phyloP scores from a whole-genome alignment of 1,284 basidiomycete genomes.

The Sutorius eximius region DNA sequence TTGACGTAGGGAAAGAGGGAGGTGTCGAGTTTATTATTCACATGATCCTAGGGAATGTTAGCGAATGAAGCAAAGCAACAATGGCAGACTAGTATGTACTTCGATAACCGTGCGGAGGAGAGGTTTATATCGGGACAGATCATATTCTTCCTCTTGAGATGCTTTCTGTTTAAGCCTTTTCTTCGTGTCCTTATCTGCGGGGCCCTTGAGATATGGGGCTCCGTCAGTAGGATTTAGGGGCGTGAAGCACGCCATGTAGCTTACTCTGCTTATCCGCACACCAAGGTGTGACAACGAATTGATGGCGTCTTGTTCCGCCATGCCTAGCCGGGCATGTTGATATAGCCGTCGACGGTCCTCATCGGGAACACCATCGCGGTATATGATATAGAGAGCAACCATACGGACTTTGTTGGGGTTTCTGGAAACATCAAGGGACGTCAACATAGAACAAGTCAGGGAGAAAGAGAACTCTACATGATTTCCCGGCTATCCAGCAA shows the following conservation, averaged over 20 bases:
- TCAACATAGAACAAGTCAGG: background rate
- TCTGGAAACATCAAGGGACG: conserved; percentile 41
- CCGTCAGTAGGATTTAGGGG: background rate
- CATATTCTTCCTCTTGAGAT: conserved; percentile 84
- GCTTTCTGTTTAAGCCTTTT: conserved; percentile 80
- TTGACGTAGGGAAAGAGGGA: conserved; percentile 88
- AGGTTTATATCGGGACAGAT: conserved; percentile 93
- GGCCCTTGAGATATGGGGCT: conserved; percentile 49
- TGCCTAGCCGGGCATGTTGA: conserved; percentile 90
- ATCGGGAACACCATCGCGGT: conserved; percentile 95
- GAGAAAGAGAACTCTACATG: conserved; percentile 49
- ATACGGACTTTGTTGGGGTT: conserved; percentile 94
- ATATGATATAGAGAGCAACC: conserved; percentile 94
- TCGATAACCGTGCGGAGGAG: conserved; percentile 83
- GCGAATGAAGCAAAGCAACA: background rate
- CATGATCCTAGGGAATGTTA: conserved; percentile 65
- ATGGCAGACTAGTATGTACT: conserved; percentile 39
- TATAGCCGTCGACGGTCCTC: conserved; percentile 94
- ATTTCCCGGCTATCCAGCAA: conserved; percentile 86
- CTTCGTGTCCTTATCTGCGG: conserved; percentile 73
- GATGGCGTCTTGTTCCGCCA: conserved; percentile 92
- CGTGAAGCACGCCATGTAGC: conserved; percentile 25
- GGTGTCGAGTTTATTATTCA: conserved; percentile 75
- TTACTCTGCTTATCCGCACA: conserved; percentile 79
- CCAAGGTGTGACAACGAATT: conserved; percentile 88